Conservation (phyloP, 768 basidiomycete species). For the Termitomyces eurrhizus region DNA sequence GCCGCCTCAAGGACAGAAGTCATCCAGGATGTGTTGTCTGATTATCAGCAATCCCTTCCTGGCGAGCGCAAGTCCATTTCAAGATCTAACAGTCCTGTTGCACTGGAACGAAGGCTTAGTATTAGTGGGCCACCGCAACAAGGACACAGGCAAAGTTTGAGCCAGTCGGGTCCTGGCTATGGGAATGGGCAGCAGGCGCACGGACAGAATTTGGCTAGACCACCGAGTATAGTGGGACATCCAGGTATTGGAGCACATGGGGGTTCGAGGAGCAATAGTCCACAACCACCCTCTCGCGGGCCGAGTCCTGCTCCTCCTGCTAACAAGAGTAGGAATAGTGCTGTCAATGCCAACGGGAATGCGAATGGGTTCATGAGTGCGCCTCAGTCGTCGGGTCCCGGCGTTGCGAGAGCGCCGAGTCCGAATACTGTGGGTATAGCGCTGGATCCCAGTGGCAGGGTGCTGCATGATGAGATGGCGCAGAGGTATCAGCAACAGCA, state of each 20-base stretch:
- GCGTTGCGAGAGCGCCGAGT: constrained; percentile 55
- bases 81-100: constrained; percentile 41
- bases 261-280: constrained; percentile 54
- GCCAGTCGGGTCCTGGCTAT: constrained; percentile 2
- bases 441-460: constrained; percentile 75
- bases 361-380: constrained; percentile 35
- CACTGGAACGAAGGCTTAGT: constrained; percentile 26
- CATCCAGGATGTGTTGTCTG: constrained; percentile 67
- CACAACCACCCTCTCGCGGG: constrained; percentile 53
- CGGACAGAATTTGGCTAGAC: constrained; percentile 42
- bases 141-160: constrained; percentile 10
- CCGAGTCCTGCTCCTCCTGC: constrained; percentile 48
- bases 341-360: neutral
- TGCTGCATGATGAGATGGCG: constrained; percentile 78
- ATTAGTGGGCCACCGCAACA: constrained; percentile 13
- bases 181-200: constrained; percentile 9
- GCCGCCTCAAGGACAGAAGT: constrained; percentile 45
- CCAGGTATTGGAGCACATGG: constrained; percentile 80
- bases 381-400: constrained; percentile 27
- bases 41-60: constrained; percentile 84
- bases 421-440: constrained; percentile 81
- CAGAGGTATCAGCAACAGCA: constrained; percentile 47
- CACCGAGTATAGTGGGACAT: constrained; percentile 62
- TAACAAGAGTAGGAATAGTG: constrained; percentile 14
- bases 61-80: constrained; percentile 71